A percentile compares a stretch with the other conserved stretches of the same genome.
Evolutionary conservation across 352 stramenopile genomes (phyloP).

Genomic region (Globisporangium perplexum): DNA sequence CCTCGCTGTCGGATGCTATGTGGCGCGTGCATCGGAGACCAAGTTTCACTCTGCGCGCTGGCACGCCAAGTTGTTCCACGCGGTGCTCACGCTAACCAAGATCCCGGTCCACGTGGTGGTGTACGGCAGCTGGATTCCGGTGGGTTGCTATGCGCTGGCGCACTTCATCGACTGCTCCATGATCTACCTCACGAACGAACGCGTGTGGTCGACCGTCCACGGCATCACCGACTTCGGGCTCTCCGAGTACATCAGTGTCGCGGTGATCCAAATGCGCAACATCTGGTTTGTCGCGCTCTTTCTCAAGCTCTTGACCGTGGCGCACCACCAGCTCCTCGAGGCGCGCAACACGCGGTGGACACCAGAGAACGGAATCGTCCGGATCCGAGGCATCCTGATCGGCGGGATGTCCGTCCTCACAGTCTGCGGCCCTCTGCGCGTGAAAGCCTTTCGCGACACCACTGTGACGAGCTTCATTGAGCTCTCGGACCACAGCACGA

Average conservation of each 20-base stretch:
- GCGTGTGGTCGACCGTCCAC: constrained; percentile 14
- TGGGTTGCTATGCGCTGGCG: constrained; percentile 21
- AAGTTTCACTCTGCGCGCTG: constrained; percentile 1
- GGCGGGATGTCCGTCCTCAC: constrained; percentile 18
- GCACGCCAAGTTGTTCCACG: constrained; percentile 3
- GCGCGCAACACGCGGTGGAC: constrained; percentile 6
- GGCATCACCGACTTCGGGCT: constrained; percentile 18
- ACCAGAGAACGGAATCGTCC: constrained; percentile 12
- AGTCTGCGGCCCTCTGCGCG: constrained; percentile 12
- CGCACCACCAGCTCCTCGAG: constrained; percentile 7
- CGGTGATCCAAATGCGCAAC: constrained; percentile 33
- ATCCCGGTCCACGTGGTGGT: constrained; percentile 29
- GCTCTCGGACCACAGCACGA: constrained; percentile 1
- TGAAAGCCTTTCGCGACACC: constrained; percentile 3
- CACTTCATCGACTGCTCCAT: constrained; percentile 22
- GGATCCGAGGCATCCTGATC: constrained; percentile 17
- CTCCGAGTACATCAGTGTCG: constrained; percentile 14
- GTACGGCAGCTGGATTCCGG: constrained; percentile 28
- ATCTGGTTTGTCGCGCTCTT: constrained; percentile 28
- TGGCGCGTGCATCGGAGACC: constrained; percentile 11
- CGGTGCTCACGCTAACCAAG: constrained; percentile 11
- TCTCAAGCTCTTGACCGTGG: constrained; percentile 9
- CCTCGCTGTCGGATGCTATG: constrained; percentile 18
- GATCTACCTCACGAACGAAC: constrained; percentile 19
- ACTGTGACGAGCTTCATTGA: constrained; percentile 3